Evolutionary conservation across 768 basidiomycete species (phyloP), one percentile per base, ranked within the genome.

Genomic region (Fomitopsis serialis): DNA sequence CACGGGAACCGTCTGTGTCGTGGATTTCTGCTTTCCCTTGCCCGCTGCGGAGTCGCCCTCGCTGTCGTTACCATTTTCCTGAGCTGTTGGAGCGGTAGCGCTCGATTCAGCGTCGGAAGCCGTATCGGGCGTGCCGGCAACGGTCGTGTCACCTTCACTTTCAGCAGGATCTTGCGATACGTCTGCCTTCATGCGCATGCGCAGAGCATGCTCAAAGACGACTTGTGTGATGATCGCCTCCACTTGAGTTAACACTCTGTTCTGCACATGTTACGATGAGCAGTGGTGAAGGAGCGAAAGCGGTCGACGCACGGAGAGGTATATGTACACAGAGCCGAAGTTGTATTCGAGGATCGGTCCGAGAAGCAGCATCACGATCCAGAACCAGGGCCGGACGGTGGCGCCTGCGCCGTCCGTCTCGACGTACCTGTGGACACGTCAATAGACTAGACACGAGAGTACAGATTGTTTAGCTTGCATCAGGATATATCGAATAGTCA

Each of bases 111-210:
- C 55, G 21, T 63, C 45, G 4, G 68, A 67, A 5, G 50, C 62
- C 13, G 49, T 59, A 21, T 67, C 65, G 0, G 69, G 67, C 17
- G 63, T 60, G 11, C 54, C 58, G 42, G 61, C 64, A 23, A 50
- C 47, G 2, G 59, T 60, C 7, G 66, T 63, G 17, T 50, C 60
- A n/a, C n/a, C n/a, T 17, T 62, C 64, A 8, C 62, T 63, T 4
- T 55, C 53, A 4, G 54, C 13, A 5, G 58, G 54, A 9, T 59
- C 49, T 21, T 59, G 53, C 2, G 54, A 46, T 66, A 19, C 21
- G n/a, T 77, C 76, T 19, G 81, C 75, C 51, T 78, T 80, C 68
- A 85, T 72, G 29, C 86, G 76, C 42, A 89, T 80, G 25, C 83
- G 76, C 5, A 92, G 73, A 1, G 80, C 67, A 56, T 82, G 80